Conservation (phyloP, 129 eudicot genomes). For the Chrysanthemum lavandulifolium region DNA sequence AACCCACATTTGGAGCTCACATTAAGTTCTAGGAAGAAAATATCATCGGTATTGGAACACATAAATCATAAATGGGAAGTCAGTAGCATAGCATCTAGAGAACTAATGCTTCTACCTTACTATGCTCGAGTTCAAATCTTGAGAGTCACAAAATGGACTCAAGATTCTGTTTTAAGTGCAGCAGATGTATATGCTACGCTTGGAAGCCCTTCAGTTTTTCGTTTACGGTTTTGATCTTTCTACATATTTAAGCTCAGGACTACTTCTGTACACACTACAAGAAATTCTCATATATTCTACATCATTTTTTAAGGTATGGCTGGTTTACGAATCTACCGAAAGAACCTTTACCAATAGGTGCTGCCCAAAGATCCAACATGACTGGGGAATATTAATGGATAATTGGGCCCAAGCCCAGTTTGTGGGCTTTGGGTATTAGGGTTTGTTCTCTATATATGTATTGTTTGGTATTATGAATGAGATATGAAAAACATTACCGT, state of each 20-base stretch:
- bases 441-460: no score
- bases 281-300: slow-evolving; percentile 15
- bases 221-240: slow-evolving; percentile 59
- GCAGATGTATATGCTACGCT: slow-evolving; percentile 69
- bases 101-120: slow-evolving; percentile 71
- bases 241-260: slow-evolving; percentile 12
- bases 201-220: slow-evolving; percentile 79
- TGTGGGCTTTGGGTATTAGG: no score
- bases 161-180: slow-evolving; percentile 64
- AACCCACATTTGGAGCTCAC: slow-evolving; percentile 60
- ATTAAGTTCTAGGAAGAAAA: slow-evolving; percentile 76
- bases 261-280: slow-evolving; percentile 12
- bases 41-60: slow-evolving; percentile 85
- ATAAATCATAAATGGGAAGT: slow-evolving; percentile 85
- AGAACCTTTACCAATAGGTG: slow-evolving; percentile 27
- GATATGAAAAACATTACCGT: no score
- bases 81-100: slow-evolving; percentile 62
- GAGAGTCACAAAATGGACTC: slow-evolving; percentile 67
- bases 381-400: background rate
- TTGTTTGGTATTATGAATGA: no score
- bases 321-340: slow-evolving; percentile 49
- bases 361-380: slow-evolving; percentile 23
- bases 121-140: slow-evolving; percentile 38
- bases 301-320: slow-evolving; percentile 52
- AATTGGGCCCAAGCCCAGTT: no score